These are phyloP conservation scores for Seminavis robusta DNA, from an alignment of 108 stramenopile species.

Conservation along the genomic window DNA sequence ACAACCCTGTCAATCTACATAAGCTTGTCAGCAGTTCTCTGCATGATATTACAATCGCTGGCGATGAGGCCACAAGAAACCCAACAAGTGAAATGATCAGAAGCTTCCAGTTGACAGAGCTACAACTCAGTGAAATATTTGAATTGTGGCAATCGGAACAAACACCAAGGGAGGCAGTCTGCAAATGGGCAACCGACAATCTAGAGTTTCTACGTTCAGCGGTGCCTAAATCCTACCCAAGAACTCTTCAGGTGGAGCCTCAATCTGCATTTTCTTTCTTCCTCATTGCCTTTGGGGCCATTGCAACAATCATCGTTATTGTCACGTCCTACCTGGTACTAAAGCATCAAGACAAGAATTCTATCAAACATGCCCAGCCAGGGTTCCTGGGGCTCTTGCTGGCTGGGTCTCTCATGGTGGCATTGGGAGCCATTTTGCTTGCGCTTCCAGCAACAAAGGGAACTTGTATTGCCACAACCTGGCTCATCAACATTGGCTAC, in stretches of 20 bases:
- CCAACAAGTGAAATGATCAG: not conserved
- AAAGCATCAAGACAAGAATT: not conserved
- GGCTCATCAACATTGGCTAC: constrained; percentile 2
- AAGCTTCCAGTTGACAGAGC: not conserved
- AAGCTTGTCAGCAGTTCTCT: not conserved
- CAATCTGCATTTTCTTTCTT: not conserved
- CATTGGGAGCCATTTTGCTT: not conserved
- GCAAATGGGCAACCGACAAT: constrained; percentile 16
- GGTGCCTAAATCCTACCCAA: constrained; percentile 8
- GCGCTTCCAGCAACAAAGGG: not conserved
- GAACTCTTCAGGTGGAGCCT: not conserved
- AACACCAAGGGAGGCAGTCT: constrained; percentile 12
- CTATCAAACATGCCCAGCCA: constrained; percentile 9
- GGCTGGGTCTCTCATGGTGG: constrained; percentile 9
- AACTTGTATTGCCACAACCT: not conserved
- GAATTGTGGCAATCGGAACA: not conserved
- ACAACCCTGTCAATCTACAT: not conserved
- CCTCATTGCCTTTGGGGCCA: too few relatives aligned
- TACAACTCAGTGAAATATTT: too few relatives aligned
- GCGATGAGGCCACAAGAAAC: too few relatives aligned
- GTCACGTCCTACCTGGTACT: too few relatives aligned
- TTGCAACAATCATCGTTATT: not conserved
- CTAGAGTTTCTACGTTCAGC: not conserved
- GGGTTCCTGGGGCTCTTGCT: not conserved
- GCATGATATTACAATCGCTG: not conserved